phyloP scores from a whole-genome alignment of 2,329 filamentous ascomycete genomes.

The Xylariaceae sp. region DNA sequence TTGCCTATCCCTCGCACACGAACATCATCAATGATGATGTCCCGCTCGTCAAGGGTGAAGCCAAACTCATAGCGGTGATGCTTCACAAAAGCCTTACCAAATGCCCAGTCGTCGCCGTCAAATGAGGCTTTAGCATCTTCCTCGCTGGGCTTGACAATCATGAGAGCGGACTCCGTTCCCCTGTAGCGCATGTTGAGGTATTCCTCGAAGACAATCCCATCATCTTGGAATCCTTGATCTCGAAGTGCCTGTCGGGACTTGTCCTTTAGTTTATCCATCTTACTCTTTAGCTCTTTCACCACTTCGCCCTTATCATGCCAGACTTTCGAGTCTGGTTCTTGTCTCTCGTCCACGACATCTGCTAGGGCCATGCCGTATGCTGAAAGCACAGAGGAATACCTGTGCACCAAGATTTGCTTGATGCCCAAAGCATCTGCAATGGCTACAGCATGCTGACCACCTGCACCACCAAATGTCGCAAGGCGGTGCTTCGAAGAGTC shows the following conservation, averaged over 20 bases:
- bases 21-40: slow-evolving; percentile 91
- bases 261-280: slow-evolving; percentile 81
- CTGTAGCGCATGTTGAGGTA: slow-evolving; percentile 94
- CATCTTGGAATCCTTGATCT: slow-evolving; percentile 79
- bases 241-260: slow-evolving; percentile 71
- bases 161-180: slow-evolving; percentile 88
- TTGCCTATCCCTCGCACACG: slow-evolving; percentile 88
- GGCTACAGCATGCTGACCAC: slow-evolving; percentile 90
- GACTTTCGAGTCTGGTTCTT: slow-evolving; percentile 74
- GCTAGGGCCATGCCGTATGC: slow-evolving; percentile 93
- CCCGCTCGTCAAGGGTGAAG: slow-evolving; percentile 82
- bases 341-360: slow-evolving; percentile 89
- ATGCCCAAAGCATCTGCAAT: slow-evolving; percentile 87
- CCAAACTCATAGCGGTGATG: slow-evolving; percentile 94
- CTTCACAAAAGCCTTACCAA: slow-evolving; percentile 81
- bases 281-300: slow-evolving; percentile 68
- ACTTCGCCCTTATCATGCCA: slow-evolving; percentile 66
- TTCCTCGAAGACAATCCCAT: slow-evolving; percentile 83
- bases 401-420: slow-evolving; percentile 82
- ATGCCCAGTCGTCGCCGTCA: slow-evolving; percentile 76
- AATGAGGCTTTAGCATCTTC: slow-evolving; percentile 67
- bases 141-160: slow-evolving; percentile 78
- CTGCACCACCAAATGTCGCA: slow-evolving; percentile 90
- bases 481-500: slow-evolving; percentile 90
- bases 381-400: slow-evolving; percentile 87